phyloP scores from a whole-genome alignment of 129 eudicot species.

The Ambrosia trifida region DNA sequence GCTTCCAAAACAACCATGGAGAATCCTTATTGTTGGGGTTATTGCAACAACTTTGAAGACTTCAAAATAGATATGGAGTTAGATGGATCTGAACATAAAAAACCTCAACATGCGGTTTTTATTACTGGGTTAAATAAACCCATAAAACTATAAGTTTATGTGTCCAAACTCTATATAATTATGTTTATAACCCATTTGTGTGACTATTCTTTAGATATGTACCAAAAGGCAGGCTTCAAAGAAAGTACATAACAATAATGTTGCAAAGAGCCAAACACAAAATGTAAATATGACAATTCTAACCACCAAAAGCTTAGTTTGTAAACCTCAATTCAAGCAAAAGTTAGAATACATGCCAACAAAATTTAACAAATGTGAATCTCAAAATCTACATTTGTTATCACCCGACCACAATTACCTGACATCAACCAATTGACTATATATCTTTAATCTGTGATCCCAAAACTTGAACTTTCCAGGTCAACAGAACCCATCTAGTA shows the following conservation, averaged over 20 bases:
- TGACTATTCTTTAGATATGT: too few species aligned
- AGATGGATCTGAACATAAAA: too few species aligned
- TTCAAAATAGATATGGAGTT: too few species aligned
- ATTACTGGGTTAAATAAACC: too few species aligned
- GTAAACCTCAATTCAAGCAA: constrained; percentile 7
- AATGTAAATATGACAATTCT: background rate
- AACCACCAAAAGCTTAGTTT: constrained; percentile 16
- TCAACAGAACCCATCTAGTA: constrained; percentile 67
- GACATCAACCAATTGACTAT: constrained; percentile 12
- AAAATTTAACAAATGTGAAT: constrained; percentile 26
- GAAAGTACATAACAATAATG: background rate
- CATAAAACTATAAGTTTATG: too few species aligned
- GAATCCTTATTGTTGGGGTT: too few species aligned
- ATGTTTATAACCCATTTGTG: too few species aligned
- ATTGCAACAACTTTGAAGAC: too few species aligned
- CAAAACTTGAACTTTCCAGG: constrained; percentile 53
- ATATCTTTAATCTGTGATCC: constrained; percentile 31
- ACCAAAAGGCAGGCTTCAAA: too few species aligned
- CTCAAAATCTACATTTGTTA: constrained; percentile 13
- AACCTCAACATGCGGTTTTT: too few species aligned
- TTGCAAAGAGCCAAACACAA: background rate
- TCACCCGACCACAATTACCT: constrained; percentile 13
- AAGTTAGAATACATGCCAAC: constrained; percentile 11
- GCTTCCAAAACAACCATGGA: too few species aligned
- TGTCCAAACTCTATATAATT: too few species aligned